Percentiles rank a stretch among this genome's conserved stretches.
phyloP scores from a whole-genome alignment of 495 filamentous ascomycete genomes.

The Neurospora terricola region DNA sequence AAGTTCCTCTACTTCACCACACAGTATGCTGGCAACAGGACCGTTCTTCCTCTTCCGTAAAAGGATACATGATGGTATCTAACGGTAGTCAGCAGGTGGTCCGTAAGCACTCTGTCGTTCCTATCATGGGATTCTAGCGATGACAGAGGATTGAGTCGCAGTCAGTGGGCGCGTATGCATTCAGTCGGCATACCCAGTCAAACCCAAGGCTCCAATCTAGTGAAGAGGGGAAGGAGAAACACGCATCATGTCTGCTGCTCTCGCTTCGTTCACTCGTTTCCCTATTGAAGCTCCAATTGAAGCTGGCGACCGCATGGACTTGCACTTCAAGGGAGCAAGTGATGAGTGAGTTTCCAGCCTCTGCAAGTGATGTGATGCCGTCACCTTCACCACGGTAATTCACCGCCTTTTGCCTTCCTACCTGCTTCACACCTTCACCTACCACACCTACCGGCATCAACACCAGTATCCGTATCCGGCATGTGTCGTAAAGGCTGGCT shows the following conservation, averaged over 20 bases:
- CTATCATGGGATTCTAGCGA: neutral
- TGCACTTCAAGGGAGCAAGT: neutral
- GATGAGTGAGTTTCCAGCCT: neutral
- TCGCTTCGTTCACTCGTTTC: neutral
- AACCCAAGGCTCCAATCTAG: neutral
- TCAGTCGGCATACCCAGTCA: neutral
- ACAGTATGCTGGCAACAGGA: neutral
- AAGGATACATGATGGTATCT: neutral
- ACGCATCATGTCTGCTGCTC: neutral
- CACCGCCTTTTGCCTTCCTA: neutral
- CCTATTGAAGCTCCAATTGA: neutral
- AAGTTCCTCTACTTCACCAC: neutral
- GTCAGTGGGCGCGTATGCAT: neutral
- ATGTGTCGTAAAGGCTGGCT: neutral
- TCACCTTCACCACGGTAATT: neutral
- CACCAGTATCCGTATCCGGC: neutral
- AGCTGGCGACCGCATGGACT: neutral
- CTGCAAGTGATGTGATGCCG: neutral
- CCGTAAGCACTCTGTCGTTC: neutral
- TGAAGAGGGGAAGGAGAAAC: neutral
- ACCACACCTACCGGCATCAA: neutral
- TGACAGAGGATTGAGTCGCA: neutral
- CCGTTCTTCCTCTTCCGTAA: neutral
- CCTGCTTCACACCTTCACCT: neutral
- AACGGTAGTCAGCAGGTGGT: neutral